Conservation (phyloP, 169 alveolate genomes). For the Theileria annulata region DNA sequence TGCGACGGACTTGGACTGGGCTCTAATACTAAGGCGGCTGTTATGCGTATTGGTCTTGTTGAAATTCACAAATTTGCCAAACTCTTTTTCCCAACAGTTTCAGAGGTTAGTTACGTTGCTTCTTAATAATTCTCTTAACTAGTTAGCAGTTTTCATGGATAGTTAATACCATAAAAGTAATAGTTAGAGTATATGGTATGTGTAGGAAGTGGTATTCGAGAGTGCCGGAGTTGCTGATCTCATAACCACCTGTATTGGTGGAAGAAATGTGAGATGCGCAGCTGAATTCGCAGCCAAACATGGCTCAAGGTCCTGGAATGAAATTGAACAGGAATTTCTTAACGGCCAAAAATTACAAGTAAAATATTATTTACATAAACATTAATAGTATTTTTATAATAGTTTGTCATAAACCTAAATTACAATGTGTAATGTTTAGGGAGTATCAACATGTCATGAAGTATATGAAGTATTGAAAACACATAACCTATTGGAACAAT, state of each 20-base stretch:
- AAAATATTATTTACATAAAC: constrained; percentile 2
- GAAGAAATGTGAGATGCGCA: constrained; percentile 89
- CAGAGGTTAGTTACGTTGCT: constrained; percentile 53
- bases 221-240: constrained; percentile 91
- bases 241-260: constrained; percentile 90
- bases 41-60: constrained; percentile 89
- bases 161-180: background rate
- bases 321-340: constrained; percentile 84
- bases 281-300: constrained; percentile 84
- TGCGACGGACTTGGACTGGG: constrained; percentile 91
- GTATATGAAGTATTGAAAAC: constrained; percentile 50
- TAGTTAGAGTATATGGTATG: too few species aligned
- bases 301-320: constrained; percentile 84
- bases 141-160: too few species aligned
- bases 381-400: background rate
- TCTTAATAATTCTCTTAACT: background rate
- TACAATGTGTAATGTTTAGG: constrained; percentile 27
- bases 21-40: constrained; percentile 91
- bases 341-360: constrained; percentile 89
- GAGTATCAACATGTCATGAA: constrained; percentile 52
- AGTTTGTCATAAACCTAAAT: background rate
- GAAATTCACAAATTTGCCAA: constrained; percentile 80
- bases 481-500: constrained; percentile 20
- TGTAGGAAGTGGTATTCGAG: constrained; percentile 85
- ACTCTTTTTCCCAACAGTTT: constrained; percentile 74